phyloP scores from a whole-genome alignment of 805 yeast genomes.

The Kluyveromyces dobzhanskii region DNA sequence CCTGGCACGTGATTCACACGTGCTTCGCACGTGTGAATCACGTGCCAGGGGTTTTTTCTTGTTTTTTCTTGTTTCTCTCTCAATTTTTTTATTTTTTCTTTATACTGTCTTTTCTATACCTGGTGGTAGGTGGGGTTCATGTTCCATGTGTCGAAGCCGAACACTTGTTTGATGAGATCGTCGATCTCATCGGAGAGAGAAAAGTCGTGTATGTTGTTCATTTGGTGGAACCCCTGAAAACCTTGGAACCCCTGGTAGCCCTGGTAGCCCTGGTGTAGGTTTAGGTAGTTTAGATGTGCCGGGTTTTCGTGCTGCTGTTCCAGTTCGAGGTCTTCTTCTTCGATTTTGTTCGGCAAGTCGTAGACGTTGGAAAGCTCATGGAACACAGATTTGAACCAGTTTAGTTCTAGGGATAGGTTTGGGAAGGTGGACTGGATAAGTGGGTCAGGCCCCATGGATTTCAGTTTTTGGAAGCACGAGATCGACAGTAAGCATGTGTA shows the following conservation, averaged over 20 bases:
- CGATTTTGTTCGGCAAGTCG: constrained; percentile 20
- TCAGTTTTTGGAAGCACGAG: constrained; percentile 20
- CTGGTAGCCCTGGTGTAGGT: not conserved
- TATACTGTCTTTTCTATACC: too few species aligned
- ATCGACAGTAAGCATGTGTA: constrained; percentile 28
- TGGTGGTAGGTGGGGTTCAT: constrained; percentile 8
- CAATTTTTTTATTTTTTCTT: not conserved
- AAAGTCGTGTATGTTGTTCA: constrained; percentile 26
- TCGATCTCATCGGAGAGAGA: constrained; percentile 31
- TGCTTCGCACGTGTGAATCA: too few species aligned
- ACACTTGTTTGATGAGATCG: constrained; percentile 27
- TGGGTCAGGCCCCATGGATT: constrained; percentile 10
- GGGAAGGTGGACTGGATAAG: constrained; percentile 4
- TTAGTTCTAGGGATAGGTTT: constrained; percentile 10
- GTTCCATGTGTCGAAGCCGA: constrained; percentile 19
- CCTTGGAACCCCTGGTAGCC: constrained; percentile 2
- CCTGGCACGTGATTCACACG: too few species aligned
- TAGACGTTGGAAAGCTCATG: constrained; percentile 7
- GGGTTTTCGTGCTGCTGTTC: constrained; percentile 15
- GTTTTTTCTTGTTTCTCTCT: too few species aligned
- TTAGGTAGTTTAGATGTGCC: not conserved
- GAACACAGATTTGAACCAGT: constrained; percentile 21
- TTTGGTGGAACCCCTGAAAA: constrained; percentile 22
- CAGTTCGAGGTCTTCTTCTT: constrained; percentile 17
- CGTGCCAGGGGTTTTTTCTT: too few species aligned